These are phyloP conservation scores for Microdochium trichocladiopsis DNA, from an alignment of 2,329 filamentous ascomycete genomes.

Conservation along the genomic window DNA sequence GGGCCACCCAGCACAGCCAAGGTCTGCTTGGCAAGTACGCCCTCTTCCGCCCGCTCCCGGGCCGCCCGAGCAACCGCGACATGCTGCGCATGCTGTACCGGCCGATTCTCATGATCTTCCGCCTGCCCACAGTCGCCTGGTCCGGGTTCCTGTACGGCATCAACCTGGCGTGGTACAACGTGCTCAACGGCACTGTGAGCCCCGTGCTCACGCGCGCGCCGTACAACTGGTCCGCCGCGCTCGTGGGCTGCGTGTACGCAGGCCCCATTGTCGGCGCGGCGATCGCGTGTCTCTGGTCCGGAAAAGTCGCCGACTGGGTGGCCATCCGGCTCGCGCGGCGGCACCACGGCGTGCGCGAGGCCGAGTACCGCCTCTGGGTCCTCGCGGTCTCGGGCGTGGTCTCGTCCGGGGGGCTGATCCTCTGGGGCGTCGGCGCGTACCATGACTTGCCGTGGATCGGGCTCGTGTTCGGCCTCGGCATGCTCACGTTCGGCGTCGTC, in stretches of 20 bases:
- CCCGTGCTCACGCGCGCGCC: conserved; percentile 20
- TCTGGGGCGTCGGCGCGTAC: conserved; percentile 41
- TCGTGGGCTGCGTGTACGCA: conserved; percentile 22
- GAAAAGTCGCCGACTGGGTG: conserved; percentile 18
- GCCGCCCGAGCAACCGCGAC: conserved; percentile 3
- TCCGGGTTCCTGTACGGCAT: conserved; percentile 25
- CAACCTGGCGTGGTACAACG: conserved; percentile 25
- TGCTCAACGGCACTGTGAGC: conserved; percentile 24
- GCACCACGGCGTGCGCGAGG: conserved; percentile 28
- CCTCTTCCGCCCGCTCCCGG: conserved; percentile 14
- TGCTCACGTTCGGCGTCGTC: conserved; percentile 28
- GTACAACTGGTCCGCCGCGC: conserved; percentile 24
- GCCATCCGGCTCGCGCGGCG: conserved; percentile 27
- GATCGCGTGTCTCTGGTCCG: conserved; percentile 17
- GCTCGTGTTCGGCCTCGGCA: conserved; percentile 30
- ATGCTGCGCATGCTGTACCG: conserved; percentile 11
- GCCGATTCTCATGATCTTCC: conserved; percentile 21
- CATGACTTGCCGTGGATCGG: conserved; percentile 33
- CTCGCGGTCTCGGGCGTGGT: conserved; percentile 23
- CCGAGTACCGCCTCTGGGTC: conserved; percentile 19
- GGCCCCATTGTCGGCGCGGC: conserved; percentile 18
- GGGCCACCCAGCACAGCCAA: too few relatives aligned
- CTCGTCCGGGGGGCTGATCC: conserved; percentile 30
- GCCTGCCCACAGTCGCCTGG: conserved; percentile 22
- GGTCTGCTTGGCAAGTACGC: conserved; percentile 13